Percentiles rank a stretch among this genome's conserved stretches.
These are phyloP conservation scores for Lepidium didymum DNA, from an alignment of 345 rosid genomes.

Conservation along the genomic window DNA sequence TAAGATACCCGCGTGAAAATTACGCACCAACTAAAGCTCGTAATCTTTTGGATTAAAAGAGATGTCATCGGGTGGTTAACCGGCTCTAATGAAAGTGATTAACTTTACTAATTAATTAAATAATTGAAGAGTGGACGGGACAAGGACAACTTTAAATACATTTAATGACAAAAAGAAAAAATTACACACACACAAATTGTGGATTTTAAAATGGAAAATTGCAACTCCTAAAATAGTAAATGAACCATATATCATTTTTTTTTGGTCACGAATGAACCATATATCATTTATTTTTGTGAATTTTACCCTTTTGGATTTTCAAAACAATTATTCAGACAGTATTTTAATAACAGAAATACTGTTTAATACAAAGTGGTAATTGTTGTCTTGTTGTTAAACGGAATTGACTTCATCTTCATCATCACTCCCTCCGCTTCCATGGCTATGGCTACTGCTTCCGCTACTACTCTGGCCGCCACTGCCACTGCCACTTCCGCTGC, in stretches of 20 bases:
- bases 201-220: not conserved
- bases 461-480: constrained; percentile 60
- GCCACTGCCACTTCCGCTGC: constrained; percentile 50
- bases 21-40: not conserved
- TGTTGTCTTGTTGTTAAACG: constrained; percentile 24
- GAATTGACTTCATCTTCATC: constrained; percentile 67
- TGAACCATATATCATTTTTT: constrained; percentile 6
- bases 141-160: not conserved
- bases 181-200: not conserved
- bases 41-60: not conserved
- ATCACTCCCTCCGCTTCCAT: constrained; percentile 28
- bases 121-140: not conserved
- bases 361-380: not conserved
- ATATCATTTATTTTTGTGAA: not conserved
- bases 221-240: constrained; percentile 3
- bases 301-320: constrained; percentile 8
- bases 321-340: constrained; percentile 4
- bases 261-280: too few relatives aligned
- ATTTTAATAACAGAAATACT: not conserved
- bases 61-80: constrained; percentile 3
- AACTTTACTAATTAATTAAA: not conserved
- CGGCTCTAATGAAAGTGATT: not conserved
- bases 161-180: too few relatives aligned
- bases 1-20: not conserved
- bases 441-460: constrained; percentile 32